Base-by-base conservation (phyloP, 2,329 filamentous ascomycete species). In the Xylogone sp. region DNA sequence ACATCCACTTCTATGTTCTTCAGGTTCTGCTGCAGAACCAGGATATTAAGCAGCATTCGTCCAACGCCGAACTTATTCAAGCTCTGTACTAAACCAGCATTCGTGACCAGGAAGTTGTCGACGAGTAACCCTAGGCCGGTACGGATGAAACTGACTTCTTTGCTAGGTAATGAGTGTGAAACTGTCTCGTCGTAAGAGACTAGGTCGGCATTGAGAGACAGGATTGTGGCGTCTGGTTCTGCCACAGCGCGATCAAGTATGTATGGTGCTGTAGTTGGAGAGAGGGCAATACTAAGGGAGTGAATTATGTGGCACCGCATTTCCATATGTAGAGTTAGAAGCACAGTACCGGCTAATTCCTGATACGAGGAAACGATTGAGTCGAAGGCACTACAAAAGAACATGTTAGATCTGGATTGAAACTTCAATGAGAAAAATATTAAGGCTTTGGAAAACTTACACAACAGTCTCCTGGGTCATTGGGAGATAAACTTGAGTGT, bases 1-100 rank as follows among this genome's bases (percentile, higher is more conserved):
- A 88, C 85, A 8, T 79, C 80, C 2, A 81, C 76, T 68, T 94
- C 90, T 49, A 99, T 86, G 59, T 96, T 96, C 74, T 96, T 96
- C 50, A 99, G 82, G 63, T 96, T 97, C 67, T 99, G 94, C 71
- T 97, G 93, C 48, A 99, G 75, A 42, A 99, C 94, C 21, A 97
- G 79, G 46, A 97, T 90, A 67, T 99, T 96, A 63, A 97, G 82
- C 67, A 91, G 87, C 82, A 99, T 91, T 34, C 91, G 82, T n/a
- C 85, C 83, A 53, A 86, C 89, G 42, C 94, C 94, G 61, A 87
- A 82, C 34, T 72, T 74, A 68, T 99, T 97, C 84, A 99, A 93
- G 7, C 87, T 84, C 46, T 84, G 83, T 43, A 93, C 87, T 64
- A 82, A 80, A 18, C 78, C 74, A 1, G 85, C 83, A 56, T 88